These are phyloP conservation scores for Articulospora tetracladia DNA, from an alignment of 495 filamentous ascomycete species.

Conservation along the genomic window DNA sequence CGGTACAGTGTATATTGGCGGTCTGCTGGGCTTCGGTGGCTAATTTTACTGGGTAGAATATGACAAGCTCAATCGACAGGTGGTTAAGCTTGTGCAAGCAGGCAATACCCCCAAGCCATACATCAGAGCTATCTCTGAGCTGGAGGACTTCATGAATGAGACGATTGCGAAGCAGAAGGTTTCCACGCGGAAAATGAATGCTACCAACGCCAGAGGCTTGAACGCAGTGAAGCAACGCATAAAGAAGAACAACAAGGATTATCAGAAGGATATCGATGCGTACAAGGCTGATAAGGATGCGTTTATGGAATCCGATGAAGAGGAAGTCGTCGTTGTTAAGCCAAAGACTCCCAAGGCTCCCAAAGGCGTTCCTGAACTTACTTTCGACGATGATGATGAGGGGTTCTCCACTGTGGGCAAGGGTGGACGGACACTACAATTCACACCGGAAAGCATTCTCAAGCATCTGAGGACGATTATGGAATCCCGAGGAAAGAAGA, in stretches of 20 bases:
- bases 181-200: slow-evolving; percentile 97
- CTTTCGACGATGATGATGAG: slow-evolving; percentile 68
- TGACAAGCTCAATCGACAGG: slow-evolving; percentile 93
- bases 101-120: slow-evolving; percentile 83
- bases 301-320: slow-evolving; percentile 84
- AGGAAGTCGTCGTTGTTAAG: slow-evolving; percentile 45
- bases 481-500: slow-evolving; percentile 96
- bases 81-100: slow-evolving; percentile 70
- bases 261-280: slow-evolving; percentile 78
- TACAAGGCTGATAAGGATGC: slow-evolving; percentile 79
- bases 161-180: slow-evolving; percentile 92
- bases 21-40: background rate
- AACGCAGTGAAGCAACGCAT: slow-evolving; percentile 96
- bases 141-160: slow-evolving; percentile 96
- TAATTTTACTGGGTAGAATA: slow-evolving; percentile 58
- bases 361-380: slow-evolving; percentile 33
- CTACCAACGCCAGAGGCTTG: slow-evolving; percentile 86
- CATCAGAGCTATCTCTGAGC: slow-evolving; percentile 85
- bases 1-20: slow-evolving; percentile 50
- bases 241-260: slow-evolving; percentile 97
- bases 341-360: slow-evolving; percentile 43
- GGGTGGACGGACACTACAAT: slow-evolving; percentile 80
- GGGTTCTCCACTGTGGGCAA: slow-evolving; percentile 84
- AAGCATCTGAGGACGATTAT: slow-evolving; percentile 92
- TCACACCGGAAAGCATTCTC: slow-evolving; percentile 95